phyloP scores from a whole-genome alignment of 2,329 filamentous ascomycete species.

The Cyphellophora europaea region DNA sequence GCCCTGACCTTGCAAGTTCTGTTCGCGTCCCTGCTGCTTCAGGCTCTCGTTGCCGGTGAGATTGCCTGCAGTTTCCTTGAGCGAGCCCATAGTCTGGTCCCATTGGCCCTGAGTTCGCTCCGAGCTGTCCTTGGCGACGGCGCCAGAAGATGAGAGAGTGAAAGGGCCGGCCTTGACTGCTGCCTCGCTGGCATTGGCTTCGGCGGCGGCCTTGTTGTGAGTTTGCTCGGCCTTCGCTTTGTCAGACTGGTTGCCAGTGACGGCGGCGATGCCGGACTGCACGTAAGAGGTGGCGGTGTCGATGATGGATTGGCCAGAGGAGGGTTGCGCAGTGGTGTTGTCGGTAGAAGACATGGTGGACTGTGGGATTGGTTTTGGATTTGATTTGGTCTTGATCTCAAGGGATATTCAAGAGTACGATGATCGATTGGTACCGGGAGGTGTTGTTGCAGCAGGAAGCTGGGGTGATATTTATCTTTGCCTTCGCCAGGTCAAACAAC shows the following conservation, averaged over 20 bases:
- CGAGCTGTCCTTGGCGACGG: constrained; percentile 60
- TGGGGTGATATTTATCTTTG: too few relatives aligned
- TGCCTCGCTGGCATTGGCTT: constrained; percentile 67
- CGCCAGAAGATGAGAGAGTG: constrained; percentile 60
- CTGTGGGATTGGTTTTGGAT: constrained; percentile 1
- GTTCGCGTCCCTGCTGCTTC: constrained; percentile 63
- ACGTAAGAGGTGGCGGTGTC: constrained; percentile 64
- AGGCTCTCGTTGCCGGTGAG: constrained; percentile 65
- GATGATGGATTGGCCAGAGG: constrained; percentile 69
- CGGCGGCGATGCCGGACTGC: constrained; percentile 60
- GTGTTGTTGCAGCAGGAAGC: too few relatives aligned
- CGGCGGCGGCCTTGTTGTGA: constrained; percentile 55
- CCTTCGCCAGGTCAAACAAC: too few relatives aligned
- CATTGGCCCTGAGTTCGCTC: constrained; percentile 62
- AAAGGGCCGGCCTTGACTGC: constrained; percentile 65
- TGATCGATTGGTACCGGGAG: too few relatives aligned
- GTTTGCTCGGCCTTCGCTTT: constrained; percentile 54
- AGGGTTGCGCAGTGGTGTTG: constrained; percentile 33
- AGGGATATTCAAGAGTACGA: too few relatives aligned
- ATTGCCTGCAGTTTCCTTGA: constrained; percentile 72
- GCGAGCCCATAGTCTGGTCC: constrained; percentile 82
- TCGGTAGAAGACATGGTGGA: constrained; percentile 14
- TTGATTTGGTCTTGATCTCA: not conserved
- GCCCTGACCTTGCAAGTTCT: constrained; percentile 71
- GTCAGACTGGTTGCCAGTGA: constrained; percentile 65